phyloP scores from a whole-genome alignment of 257 asterid species.

The Jasminum sambac region DNA sequence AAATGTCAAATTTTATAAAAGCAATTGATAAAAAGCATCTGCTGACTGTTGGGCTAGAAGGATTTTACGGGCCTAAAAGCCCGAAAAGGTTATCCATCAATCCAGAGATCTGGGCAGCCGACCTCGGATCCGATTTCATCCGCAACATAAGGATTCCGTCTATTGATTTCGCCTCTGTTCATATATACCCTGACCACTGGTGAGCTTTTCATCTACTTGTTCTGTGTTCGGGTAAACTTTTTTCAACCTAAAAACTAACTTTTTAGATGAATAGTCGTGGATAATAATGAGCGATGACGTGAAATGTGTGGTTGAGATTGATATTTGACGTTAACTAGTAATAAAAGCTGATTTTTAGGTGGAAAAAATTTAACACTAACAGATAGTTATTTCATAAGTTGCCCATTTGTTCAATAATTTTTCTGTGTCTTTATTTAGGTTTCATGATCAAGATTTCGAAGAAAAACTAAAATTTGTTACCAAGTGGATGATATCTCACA shows the following conservation, averaged over 20 bases:
- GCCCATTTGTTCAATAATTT: not conserved
- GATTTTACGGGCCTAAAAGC: conserved; percentile 91
- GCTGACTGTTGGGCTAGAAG: conserved; percentile 94
- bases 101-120: conserved; percentile 94
- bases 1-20: conserved; percentile 84
- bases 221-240: too few species aligned
- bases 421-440: conserved; percentile 47
- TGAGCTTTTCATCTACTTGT: conserved; percentile 33
- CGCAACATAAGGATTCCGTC: conserved; percentile 83
- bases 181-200: conserved; percentile 98
- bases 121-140: conserved; percentile 88
- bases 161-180: conserved; percentile 92
- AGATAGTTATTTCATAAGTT: conserved; percentile 2
- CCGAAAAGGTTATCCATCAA: conserved; percentile 71
- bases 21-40: conserved; percentile 85
- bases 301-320: too few species aligned
- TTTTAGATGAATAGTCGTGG: too few species aligned
- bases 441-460: conserved; percentile 69
- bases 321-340: too few species aligned
- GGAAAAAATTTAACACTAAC: too few species aligned
- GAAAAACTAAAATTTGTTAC: conserved; percentile 62
- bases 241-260: too few species aligned
- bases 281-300: too few species aligned
- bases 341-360: too few species aligned
- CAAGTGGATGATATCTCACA: conserved; percentile 93